Evolutionary conservation across 441 rosid species (phyloP).

Genomic region (Arabidopsis lyrata): DNA sequence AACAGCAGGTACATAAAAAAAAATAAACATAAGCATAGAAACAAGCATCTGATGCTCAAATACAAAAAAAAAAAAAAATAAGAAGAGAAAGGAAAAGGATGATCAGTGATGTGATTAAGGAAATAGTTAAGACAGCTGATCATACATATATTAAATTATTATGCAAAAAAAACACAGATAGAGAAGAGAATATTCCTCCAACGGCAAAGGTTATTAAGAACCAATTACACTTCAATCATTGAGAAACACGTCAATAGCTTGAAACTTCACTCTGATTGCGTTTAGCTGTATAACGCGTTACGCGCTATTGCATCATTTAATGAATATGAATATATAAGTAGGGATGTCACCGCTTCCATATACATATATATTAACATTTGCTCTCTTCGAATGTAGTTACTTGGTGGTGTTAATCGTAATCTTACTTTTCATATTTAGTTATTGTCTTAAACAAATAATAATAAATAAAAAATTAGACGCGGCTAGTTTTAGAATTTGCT

Average conservation of each 20-base stretch:
- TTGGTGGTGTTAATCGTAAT: not conserved
- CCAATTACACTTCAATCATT: conserved; percentile 26
- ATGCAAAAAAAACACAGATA: not conserved
- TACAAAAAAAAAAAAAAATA: not conserved
- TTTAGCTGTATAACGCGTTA: conserved; percentile 48
- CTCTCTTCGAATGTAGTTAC: not conserved
- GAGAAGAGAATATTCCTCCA: conserved; percentile 36
- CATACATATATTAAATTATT: not conserved
- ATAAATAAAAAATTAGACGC: too few relatives aligned
- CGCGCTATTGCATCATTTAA: conserved; percentile 43
- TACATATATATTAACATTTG: not conserved
- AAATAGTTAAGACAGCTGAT: conserved; percentile 33
- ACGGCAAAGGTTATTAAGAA: conserved; percentile 31
- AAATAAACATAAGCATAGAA: conserved; percentile 6
- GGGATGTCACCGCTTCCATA: conserved; percentile 32
- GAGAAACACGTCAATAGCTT: conserved; percentile 37
- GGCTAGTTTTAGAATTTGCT: not conserved
- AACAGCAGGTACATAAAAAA: conserved; percentile 7
- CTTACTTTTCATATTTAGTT: not conserved
- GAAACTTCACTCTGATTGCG: conserved; percentile 22
- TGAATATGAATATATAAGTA: not conserved
- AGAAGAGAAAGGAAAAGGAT: not conserved
- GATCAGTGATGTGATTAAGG: conserved; percentile 25
- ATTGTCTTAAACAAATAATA: too few relatives aligned
- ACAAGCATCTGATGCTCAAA: conserved; percentile 34